Conservation (phyloP, 129 eudicot genomes). For the Lonicera japonica region DNA sequence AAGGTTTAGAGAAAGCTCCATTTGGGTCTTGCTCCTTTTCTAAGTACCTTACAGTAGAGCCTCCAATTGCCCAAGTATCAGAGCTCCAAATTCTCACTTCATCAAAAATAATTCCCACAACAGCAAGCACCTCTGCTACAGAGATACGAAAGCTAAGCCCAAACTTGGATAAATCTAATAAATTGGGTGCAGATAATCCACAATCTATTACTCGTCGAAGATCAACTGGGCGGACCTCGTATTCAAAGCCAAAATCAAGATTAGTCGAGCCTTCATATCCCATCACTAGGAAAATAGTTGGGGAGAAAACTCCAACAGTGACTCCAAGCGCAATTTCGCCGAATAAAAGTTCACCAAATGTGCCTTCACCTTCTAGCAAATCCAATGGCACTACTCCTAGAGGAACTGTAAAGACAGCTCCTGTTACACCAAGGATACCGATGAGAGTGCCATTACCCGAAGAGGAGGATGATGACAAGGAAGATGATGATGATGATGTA, state of each 20-base stretch:
- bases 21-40: too few species aligned
- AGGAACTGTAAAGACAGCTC: conserved; percentile 10
- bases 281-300: background rate
- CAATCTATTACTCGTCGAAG: conserved; percentile 10
- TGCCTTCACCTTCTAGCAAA: conserved; percentile 12
- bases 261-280: conserved; percentile 35
- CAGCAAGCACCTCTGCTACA: background rate
- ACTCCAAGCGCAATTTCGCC: conserved; percentile 8
- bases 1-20: too few species aligned
- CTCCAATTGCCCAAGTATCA: background rate
- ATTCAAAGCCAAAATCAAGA: conserved; percentile 39
- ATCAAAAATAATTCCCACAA: conserved; percentile 1
- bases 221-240: conserved; percentile 5
- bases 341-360: conserved; percentile 7
- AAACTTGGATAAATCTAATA: conserved; percentile 5
- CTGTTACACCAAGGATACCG: conserved; percentile 30
- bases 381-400: conserved; percentile 12
- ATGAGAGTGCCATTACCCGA: conserved; percentile 17
- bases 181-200: too few species aligned
- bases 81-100: background rate
- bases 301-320: background rate
- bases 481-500: conserved; percentile 38
- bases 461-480: conserved; percentile 27
- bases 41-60: too few species aligned
- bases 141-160: conserved; percentile 11